These are phyloP conservation scores for Neocucurbitaria cava DNA, from an alignment of 2,329 filamentous ascomycete species.

Conservation along the genomic window DNA sequence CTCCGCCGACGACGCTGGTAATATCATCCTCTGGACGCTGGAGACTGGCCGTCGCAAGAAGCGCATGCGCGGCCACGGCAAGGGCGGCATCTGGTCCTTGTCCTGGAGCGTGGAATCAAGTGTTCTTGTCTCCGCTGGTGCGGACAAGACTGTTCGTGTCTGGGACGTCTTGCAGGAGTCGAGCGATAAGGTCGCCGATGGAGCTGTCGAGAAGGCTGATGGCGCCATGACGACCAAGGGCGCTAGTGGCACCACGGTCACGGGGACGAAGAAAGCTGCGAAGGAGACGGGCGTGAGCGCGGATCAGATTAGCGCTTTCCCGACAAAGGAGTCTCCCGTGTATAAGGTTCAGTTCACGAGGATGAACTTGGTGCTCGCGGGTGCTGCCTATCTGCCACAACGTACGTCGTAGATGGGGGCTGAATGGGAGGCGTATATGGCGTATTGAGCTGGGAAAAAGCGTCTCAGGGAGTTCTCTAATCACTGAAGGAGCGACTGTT, in stretches of 20 bases:
- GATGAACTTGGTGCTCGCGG: slow-evolving; percentile 92
- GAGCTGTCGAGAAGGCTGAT: slow-evolving; percentile 57
- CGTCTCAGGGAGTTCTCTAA: background rate
- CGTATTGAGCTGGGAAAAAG: background rate
- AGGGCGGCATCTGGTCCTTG: slow-evolving; percentile 91
- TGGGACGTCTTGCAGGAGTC: slow-evolving; percentile 85
- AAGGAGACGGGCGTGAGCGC: slow-evolving; percentile 91
- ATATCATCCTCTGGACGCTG: slow-evolving; percentile 94
- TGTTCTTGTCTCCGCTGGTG: slow-evolving; percentile 86
- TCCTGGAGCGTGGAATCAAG: slow-evolving; percentile 93
- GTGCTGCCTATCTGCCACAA: slow-evolving; percentile 69
- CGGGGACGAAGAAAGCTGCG: slow-evolving; percentile 69
- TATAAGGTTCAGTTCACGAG: slow-evolving; percentile 92
- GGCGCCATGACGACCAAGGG: slow-evolving; percentile 60
- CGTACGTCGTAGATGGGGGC: slow-evolving; percentile 4
- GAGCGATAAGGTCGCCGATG: slow-evolving; percentile 62
- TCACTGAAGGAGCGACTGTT: background rate
- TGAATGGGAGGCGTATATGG: background rate
- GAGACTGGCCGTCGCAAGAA: slow-evolving; percentile 86
- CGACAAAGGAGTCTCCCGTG: slow-evolving; percentile 94
- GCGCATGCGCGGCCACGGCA: slow-evolving; percentile 90
- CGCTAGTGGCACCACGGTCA: slow-evolving; percentile 51
- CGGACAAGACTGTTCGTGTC: slow-evolving; percentile 89
- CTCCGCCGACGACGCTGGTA: slow-evolving; percentile 85
- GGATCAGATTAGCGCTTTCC: slow-evolving; percentile 93